Percentiles rank a stretch among this genome's conserved stretches.
phyloP scores from a whole-genome alignment of 441 rosid species.

The Erysimum pusillum region DNA sequence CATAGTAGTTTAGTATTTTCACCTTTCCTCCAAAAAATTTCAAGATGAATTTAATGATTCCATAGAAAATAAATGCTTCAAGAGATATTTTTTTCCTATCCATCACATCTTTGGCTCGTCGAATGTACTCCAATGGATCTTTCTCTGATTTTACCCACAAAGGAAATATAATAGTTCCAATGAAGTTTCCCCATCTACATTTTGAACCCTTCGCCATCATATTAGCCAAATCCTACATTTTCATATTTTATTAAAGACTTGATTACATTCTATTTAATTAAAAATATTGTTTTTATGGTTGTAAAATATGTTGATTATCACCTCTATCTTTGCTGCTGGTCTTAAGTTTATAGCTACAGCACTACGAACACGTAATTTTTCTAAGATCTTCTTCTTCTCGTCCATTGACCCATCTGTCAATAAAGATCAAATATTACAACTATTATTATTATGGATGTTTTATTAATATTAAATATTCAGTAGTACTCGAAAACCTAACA shows the following conservation, averaged over 20 bases:
- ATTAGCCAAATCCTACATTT: constrained; percentile 60
- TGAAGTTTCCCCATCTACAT: constrained; percentile 68
- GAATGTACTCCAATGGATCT: constrained; percentile 67
- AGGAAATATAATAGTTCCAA: constrained; percentile 69
- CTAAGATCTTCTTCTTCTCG: constrained; percentile 20
- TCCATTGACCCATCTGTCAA: constrained; percentile 1
- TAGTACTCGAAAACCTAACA: no score
- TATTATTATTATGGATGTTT: no score
- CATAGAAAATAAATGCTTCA: constrained; percentile 50
- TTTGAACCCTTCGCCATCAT: constrained; percentile 55
- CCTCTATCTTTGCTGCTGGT: constrained; percentile 73
- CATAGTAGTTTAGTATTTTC: background rate
- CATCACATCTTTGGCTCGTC: constrained; percentile 62
- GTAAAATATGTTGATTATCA: constrained; percentile 28
- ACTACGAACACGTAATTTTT: constrained; percentile 59
- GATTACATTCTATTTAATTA: no score
- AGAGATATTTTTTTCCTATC: constrained; percentile 72
- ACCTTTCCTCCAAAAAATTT: constrained; percentile 36
- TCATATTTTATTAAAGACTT: background rate
- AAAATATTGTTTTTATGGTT: background rate
- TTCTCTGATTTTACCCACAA: constrained; percentile 53
- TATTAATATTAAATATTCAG: no score
- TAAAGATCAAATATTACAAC: no score
- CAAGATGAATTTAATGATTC: constrained; percentile 18
- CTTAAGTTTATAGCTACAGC: constrained; percentile 64